phyloP scores from a whole-genome alignment of 1,284 basidiomycete species.

The Cerrena zonata region DNA sequence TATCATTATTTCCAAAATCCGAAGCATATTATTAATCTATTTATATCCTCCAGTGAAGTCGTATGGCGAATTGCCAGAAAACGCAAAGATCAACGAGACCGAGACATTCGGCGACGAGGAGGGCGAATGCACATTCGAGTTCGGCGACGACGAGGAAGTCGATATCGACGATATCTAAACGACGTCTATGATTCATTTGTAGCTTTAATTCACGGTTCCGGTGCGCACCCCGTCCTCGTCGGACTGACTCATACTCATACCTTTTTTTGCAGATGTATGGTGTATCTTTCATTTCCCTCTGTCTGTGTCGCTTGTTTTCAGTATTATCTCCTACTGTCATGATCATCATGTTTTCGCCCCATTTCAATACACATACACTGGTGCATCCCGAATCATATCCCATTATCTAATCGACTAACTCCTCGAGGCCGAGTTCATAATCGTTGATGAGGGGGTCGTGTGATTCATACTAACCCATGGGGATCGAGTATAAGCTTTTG shows the following conservation, averaged over 20 bases:
- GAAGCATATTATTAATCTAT: not conserved
- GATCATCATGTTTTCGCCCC: conserved; percentile 2
- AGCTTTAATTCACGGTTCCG: conserved; percentile 13
- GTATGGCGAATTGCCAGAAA: conserved; percentile 95
- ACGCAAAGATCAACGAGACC: conserved; percentile 98
- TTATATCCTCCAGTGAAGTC: conserved; percentile 67
- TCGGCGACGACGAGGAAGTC: conserved; percentile 79
- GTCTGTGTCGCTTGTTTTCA: not conserved
- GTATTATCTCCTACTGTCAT: not conserved
- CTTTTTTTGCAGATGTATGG: conserved; percentile 10
- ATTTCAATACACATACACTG: not conserved
- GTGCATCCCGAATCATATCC: too few relatives aligned
- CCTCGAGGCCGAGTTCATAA: too few relatives aligned
- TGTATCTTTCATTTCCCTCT: conserved; percentile 4
- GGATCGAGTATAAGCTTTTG: too few relatives aligned
- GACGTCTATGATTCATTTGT: conserved; percentile 24
- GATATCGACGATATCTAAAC: conserved; percentile 74
- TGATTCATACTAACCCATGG: too few relatives aligned
- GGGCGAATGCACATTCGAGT: conserved; percentile 84
- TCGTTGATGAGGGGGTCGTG: too few relatives aligned
- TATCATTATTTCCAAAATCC: conserved; percentile 14
- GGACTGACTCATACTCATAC: not conserved
- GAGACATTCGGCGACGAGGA: conserved; percentile 89
- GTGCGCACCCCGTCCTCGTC: not conserved
- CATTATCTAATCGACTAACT: too few relatives aligned